Evolutionary conservation across 129 eudicot genomes (phyloP).

Genomic region (Arctium minus): DNA sequence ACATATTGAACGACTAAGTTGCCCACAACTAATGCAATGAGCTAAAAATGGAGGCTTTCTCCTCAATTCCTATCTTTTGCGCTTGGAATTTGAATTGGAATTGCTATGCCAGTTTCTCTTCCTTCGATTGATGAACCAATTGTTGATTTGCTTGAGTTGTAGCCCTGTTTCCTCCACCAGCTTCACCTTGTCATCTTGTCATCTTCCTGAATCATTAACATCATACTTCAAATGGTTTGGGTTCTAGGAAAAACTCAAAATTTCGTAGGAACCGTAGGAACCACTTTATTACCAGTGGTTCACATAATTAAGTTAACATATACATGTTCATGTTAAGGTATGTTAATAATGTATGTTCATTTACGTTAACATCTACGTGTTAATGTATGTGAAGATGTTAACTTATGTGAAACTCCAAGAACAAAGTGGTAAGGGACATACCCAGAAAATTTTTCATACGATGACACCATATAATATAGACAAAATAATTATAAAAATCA

Average conservation of each 20-base stretch:
- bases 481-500: too few relatives aligned
- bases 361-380: not conserved
- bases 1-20: not conserved
- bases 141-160: slow-evolving; percentile 76
- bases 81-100: slow-evolving; percentile 66
- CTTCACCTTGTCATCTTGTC: slow-evolving; percentile 76
- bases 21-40: not conserved
- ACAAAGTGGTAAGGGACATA: too few relatives aligned
- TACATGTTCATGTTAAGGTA: too few relatives aligned
- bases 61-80: slow-evolving; percentile 41
- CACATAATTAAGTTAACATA: not conserved
- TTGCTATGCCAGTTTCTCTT: slow-evolving; percentile 71
- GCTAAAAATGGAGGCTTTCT: not conserved
- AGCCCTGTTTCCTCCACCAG: slow-evolving; percentile 72
- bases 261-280: not conserved
- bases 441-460: too few relatives aligned
- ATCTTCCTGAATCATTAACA: not conserved
- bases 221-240: not conserved
- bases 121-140: slow-evolving; percentile 73
- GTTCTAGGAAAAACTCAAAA: too few relatives aligned
- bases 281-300: not conserved
- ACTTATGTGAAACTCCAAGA: too few relatives aligned
- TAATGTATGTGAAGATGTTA: too few relatives aligned
- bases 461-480: too few relatives aligned
- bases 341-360: too few relatives aligned